These are phyloP conservation scores for Cordia subcordata DNA, from an alignment of 257 asterid genomes.

Conservation along the genomic window DNA sequence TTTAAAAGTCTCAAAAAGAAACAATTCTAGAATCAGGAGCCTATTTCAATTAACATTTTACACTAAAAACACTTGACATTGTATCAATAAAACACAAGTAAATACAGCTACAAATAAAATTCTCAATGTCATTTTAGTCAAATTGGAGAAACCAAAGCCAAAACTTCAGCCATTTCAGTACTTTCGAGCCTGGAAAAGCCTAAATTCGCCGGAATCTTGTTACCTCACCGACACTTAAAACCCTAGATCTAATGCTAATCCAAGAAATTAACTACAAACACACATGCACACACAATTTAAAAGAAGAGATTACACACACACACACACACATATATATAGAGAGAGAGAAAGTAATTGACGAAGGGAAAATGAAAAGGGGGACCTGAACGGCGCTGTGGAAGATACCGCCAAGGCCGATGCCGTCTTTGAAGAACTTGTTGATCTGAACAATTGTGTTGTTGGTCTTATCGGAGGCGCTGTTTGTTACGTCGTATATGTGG, in stretches of 20 bases:
- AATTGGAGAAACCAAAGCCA: background rate
- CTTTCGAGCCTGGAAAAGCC: too few relatives aligned
- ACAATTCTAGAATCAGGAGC: too few relatives aligned
- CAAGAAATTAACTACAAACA: background rate
- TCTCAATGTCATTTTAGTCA: too few relatives aligned
- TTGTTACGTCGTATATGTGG: conserved; percentile 94
- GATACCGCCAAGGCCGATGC: conserved; percentile 97
- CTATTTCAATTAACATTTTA: too few relatives aligned
- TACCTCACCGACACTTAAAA: conserved; percentile 11
- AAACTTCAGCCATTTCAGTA: too few relatives aligned
- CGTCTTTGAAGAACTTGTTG: conserved; percentile 96
- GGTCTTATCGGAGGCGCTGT: conserved; percentile 83
- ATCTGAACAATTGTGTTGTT: conserved; percentile 88
- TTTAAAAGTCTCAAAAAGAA: too few relatives aligned
- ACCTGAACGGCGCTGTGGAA: conserved; percentile 99
- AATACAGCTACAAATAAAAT: background rate
- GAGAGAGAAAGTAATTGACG: background rate
- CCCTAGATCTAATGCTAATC: conserved; percentile 31
- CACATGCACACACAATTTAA: background rate
- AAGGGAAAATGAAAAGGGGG: conserved; percentile 6
- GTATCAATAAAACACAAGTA: too few relatives aligned
- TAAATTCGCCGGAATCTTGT: too few relatives aligned
- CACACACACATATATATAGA: too few relatives aligned
- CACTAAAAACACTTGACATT: too few relatives aligned
- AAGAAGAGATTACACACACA: background rate